phyloP scores from a whole-genome alignment of 1,284 basidiomycete genomes.

The Inonotus hispidus region DNA sequence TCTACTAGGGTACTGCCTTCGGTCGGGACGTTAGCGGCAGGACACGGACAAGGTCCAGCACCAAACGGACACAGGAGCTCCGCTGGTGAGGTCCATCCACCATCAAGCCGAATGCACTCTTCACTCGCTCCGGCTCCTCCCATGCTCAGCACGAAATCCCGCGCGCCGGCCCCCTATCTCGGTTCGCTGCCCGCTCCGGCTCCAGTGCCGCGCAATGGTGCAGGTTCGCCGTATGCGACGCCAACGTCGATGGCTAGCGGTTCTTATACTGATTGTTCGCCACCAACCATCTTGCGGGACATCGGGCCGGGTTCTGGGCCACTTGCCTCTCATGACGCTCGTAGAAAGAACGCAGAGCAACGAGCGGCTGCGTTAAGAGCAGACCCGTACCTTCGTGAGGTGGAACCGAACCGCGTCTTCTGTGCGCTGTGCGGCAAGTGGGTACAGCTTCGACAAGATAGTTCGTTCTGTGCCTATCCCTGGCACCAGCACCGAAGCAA shows the following conservation, averaged over 20 bases:
- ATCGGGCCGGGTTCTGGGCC: not conserved
- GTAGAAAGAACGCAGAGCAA: constrained; percentile 67
- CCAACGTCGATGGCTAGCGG: constrained; percentile 9
- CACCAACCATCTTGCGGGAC: not conserved
- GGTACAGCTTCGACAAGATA: constrained; percentile 71
- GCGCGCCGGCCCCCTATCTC: constrained; percentile 9
- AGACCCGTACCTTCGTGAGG: constrained; percentile 55
- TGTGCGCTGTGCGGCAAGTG: constrained; percentile 70
- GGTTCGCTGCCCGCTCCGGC: constrained; percentile 12
- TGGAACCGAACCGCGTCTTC: constrained; percentile 71
- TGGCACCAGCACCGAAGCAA: constrained; percentile 72
- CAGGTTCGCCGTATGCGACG: constrained; percentile 12
- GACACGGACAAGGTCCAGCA: not conserved
- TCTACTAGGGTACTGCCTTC: not conserved
- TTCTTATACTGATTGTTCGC: not conserved
- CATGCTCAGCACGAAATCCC: constrained; percentile 2
- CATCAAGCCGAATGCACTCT: not conserved
- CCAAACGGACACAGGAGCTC: not conserved
- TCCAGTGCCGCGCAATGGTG: not conserved
- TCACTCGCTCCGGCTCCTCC: not conserved
- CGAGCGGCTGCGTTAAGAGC: constrained; percentile 60
- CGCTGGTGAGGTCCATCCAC: not conserved
- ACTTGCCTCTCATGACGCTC: constrained; percentile 49
- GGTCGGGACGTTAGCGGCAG: not conserved
- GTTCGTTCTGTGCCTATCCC: constrained; percentile 68